These are phyloP conservation scores for Cladobotryum protrusum DNA, from an alignment of 2,329 filamentous ascomycete species.

Conservation along the genomic window DNA sequence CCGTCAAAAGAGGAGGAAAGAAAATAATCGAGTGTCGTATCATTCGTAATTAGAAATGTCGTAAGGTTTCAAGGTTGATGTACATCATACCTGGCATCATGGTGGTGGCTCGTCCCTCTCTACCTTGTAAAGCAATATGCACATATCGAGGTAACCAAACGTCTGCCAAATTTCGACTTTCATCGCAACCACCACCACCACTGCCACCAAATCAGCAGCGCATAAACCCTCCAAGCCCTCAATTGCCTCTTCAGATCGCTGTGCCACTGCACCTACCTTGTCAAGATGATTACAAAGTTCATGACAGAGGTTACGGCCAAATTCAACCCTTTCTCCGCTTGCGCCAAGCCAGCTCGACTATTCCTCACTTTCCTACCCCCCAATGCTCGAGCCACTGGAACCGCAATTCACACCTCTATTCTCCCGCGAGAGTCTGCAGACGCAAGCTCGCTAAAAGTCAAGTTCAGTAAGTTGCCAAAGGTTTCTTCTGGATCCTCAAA, in stretches of 20 bases:
- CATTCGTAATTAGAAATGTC: not conserved
- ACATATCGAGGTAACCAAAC: constrained; percentile 3
- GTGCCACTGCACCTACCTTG: constrained; percentile 7
- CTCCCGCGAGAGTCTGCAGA: constrained; percentile 65
- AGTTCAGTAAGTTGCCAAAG: constrained; percentile 64
- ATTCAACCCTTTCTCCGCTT: constrained; percentile 86
- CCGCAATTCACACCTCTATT: constrained; percentile 72
- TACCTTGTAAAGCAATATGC: constrained; percentile 12
- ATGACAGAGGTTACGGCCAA: constrained; percentile 76
- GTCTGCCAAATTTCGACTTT: constrained; percentile 7
- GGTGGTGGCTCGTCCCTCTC: not conserved
- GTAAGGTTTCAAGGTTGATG: not conserved
- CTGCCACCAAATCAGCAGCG: not conserved
- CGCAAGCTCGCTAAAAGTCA: constrained; percentile 64
- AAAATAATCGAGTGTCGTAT: not conserved
- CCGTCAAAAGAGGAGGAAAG: not conserved
- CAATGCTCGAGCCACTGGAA: constrained; percentile 63
- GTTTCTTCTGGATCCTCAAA: not conserved
- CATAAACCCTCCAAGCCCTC: not conserved
- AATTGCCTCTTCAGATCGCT: not conserved
- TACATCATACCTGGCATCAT: not conserved
- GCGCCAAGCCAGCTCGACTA: constrained; percentile 75
- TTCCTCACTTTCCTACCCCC: constrained; percentile 83
- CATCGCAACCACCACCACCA: not conserved
- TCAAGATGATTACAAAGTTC: constrained; percentile 75